Evolutionary conservation across 2,329 filamentous ascomycete genomes (phyloP).

Genomic region (Fusarium camptoceras): DNA sequence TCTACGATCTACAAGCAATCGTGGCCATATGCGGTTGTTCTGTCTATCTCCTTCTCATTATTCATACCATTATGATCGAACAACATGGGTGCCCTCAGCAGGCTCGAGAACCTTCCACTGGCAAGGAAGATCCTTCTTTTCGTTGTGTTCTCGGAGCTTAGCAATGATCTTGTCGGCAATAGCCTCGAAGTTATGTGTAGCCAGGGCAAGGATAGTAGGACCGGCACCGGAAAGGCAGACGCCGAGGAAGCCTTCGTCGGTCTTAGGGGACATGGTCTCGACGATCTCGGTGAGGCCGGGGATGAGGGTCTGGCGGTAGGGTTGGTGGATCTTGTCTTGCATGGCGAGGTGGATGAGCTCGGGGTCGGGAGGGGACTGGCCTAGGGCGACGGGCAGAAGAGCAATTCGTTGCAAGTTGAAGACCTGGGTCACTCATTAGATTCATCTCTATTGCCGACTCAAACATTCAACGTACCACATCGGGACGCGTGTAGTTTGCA

Average conservation of each 20-base stretch:
- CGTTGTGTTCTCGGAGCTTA: conserved; percentile 72
- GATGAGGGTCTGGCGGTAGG: conserved; percentile 91
- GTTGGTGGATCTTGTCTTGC: conserved; percentile 99
- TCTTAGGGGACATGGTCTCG: conserved; percentile 87
- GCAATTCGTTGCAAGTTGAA: conserved; percentile 97
- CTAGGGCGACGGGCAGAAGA: conserved; percentile 87
- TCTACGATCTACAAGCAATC: conserved; percentile 14
- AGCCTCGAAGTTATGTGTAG: conserved; percentile 87
- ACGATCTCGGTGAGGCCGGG: conserved; percentile 92
- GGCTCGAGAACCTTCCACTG: conserved; percentile 90
- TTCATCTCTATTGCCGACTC: background rate
- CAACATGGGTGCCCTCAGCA: conserved; percentile 74
- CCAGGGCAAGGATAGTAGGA: conserved; percentile 92
- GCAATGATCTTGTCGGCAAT: conserved; percentile 85
- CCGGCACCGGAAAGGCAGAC: conserved; percentile 96
- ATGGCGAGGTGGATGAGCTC: conserved; percentile 97
- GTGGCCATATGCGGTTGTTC: background rate
- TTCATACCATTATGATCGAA: conserved; percentile 47
- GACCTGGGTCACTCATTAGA: conserved; percentile 59
- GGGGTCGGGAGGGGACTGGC: conserved; percentile 88
- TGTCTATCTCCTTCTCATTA: background rate
- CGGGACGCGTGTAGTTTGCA: conserved; percentile 79
- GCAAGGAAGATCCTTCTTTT: conserved; percentile 76
- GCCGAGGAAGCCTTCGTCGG: conserved; percentile 88
- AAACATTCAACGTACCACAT: conserved; percentile 71